Percentiles rank a stretch among this genome's conserved stretches.
Conservation (phyloP, 257 asterid species). For the Solanum pimpinellifolium region DNA sequence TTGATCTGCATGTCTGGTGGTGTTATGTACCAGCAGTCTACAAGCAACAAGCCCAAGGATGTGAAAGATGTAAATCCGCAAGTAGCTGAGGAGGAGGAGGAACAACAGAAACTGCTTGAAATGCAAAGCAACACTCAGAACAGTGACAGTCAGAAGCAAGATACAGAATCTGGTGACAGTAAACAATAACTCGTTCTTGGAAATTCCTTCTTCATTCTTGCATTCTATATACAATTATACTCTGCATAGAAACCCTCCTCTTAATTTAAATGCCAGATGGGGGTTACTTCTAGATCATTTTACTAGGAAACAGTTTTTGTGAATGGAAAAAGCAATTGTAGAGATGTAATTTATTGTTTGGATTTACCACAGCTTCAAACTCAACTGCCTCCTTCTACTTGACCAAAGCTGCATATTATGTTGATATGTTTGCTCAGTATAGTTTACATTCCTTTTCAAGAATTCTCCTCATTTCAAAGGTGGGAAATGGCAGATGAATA, state of each 20-base stretch:
- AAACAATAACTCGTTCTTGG: constrained; percentile 24
- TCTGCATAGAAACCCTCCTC: neutral
- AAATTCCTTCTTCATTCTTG: neutral
- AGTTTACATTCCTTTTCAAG: neutral
- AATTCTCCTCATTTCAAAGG: neutral
- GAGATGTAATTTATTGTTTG: neutral
- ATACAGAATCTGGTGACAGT: constrained; percentile 20
- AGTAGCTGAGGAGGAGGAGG: constrained; percentile 38
- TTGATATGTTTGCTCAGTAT: neutral
- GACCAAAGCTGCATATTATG: neutral
- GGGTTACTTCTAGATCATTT: neutral
- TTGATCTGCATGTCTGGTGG: constrained; percentile 91
- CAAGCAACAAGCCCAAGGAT: constrained; percentile 40
- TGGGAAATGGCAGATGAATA: neutral
- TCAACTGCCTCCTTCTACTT: neutral
- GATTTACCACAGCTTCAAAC: neutral
- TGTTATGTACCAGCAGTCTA: constrained; percentile 72
- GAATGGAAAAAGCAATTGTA: neutral
- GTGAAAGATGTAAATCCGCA: constrained; percentile 25
- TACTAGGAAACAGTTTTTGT: neutral
- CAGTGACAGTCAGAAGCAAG: constrained; percentile 23
- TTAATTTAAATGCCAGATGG: neutral
- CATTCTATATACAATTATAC: neutral
- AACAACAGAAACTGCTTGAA: constrained; percentile 64
- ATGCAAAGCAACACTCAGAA: constrained; percentile 37